Evolutionary conservation across 306 rosid genomes (phyloP), one percentile per base, ranked within the genome.

Genomic region (Rubus idaeus): DNA sequence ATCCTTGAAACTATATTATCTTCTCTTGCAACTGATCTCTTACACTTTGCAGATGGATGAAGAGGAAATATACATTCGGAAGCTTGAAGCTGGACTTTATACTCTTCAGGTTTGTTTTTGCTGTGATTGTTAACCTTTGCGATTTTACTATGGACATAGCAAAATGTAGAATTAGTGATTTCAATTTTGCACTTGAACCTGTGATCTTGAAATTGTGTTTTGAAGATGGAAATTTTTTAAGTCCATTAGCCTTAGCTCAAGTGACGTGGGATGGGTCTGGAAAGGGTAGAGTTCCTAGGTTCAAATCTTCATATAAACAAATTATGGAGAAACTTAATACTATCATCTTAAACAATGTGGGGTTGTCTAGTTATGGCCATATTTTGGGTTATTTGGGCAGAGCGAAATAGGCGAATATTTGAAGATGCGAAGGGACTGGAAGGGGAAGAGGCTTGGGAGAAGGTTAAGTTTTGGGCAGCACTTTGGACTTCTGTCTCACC

Each of bases 11-110:
- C 57, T 53, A 8, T 45, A 6, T 21, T 51, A 67, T 50, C 67
- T 26, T 60, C 23, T 46, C 68, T 21, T 4, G 39, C 46, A 40
- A 45, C 6, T 78, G 41, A 44, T 44, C 85, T 52, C 66, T 42
- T 81, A 41, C 81, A 53, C 68, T 60, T 75, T 81, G 57, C 83
- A 94, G 98, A 87, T 94, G 91, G 96, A 94, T 76, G 98, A 92
- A 57, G 98, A 94, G 69, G 96, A 94, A 75, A 94, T 85, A 86
- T 94, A 94, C 91, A 94, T 92, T 42, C 91, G 93, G 46, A 94
- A 86, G 78, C 87, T 94, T 74, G 98, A 94, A 80, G 87, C 98
- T 83, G 97, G 98, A 75, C 98, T 94, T 78, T 94, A 91, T 80
- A 94, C 97, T 45, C 95, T 94, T 79, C 98, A 94, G 95, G 98